Percentiles rank a stretch among this genome's conserved stretches.
Evolutionary conservation across 306 rosid species (phyloP).

Genomic region (cucumber (Cucumis sativus)): Cucumber_9930_V3 NC_026661.2:5361001-5361500

Average conservation of each 20-base stretch:
- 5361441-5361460: not conserved
- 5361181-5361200: slow-evolving; percentile 95
- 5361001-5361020: not conserved
- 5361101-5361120: slow-evolving; percentile 91
- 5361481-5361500: not conserved
- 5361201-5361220: slow-evolving; percentile 72
- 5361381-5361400: not conserved
- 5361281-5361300: not conserved
- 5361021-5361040: not conserved
- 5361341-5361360: not conserved
- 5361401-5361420: not conserved
- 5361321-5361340: not conserved
- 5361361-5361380: not conserved
- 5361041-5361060: slow-evolving; percentile 11
- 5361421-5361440: not conserved
- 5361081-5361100: slow-evolving; percentile 59
- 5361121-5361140: slow-evolving; percentile 77
- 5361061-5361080: slow-evolving; percentile 22
- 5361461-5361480: not conserved
- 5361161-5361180: slow-evolving; percentile 88
- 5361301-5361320: not conserved
- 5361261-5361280: not conserved
- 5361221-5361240: slow-evolving; percentile 68
- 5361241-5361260: slow-evolving; percentile 10
- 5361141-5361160: slow-evolving; percentile 95